Evolutionary conservation across 352 stramenopile genomes (phyloP).

Genomic region (Phytophthora agathidicida): DNA sequence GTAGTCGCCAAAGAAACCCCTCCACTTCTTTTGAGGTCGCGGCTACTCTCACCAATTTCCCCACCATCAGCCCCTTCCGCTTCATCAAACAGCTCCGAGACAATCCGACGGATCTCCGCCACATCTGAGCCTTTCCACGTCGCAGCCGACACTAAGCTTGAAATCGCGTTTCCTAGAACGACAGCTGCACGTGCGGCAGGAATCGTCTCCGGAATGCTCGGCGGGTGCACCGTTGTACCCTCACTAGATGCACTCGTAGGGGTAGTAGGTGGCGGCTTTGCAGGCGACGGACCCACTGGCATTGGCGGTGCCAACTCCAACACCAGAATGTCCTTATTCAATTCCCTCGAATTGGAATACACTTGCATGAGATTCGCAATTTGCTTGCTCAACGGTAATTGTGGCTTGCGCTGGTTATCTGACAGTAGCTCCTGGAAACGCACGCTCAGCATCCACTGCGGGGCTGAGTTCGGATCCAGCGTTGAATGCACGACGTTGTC

Average conservation of each 20-base stretch:
- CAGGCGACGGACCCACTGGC: conserved; percentile 18
- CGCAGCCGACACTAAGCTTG: conserved; percentile 64
- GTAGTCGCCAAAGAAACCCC: conserved; percentile 7
- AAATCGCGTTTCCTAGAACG: conserved; percentile 77
- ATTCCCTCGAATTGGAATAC: conserved; percentile 73
- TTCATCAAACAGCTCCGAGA: conserved; percentile 65
- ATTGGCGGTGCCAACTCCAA: conserved; percentile 72
- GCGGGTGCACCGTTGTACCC: background rate
- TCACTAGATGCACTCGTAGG: conserved; percentile 2
- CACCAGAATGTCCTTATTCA: conserved; percentile 74
- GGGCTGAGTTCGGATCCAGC: conserved; percentile 64
- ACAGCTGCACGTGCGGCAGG: conserved; percentile 75
- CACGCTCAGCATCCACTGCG: conserved; percentile 65
- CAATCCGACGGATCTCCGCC: conserved; percentile 62
- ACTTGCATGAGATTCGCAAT: conserved; percentile 74
- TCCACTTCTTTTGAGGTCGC: conserved; percentile 1
- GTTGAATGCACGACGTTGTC: conserved; percentile 88
- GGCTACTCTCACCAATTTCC: conserved; percentile 10
- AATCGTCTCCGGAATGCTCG: conserved; percentile 53
- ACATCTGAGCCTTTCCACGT: conserved; percentile 80
- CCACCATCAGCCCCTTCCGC: conserved; percentile 13
- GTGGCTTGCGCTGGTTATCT: conserved; percentile 58
- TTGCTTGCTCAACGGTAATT: conserved; percentile 66
- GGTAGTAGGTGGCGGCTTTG: conserved; percentile 16
- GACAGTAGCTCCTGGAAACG: conserved; percentile 49